Base-by-base conservation (phyloP, 352 stramenopile species). In the Globisporangium paroecandrum region DNA sequence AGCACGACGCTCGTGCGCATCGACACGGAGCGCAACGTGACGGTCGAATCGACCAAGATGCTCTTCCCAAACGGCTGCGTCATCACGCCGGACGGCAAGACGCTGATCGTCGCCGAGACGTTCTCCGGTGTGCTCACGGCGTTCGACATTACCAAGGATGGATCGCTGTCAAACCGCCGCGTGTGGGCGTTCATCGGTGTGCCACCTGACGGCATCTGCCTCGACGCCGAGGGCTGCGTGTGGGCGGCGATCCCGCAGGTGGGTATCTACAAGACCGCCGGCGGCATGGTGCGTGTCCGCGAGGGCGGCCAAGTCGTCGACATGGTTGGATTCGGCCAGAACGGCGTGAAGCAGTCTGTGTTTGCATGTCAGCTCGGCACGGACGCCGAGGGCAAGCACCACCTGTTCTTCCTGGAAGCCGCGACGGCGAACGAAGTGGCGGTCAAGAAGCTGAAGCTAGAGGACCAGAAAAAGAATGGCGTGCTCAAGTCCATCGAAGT, bases 31-130 rank as follows among this genome's bases (percentile, higher is more conserved):
- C 64, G 63, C 18, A 59, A 57, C 15, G 69, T 88, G 24, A 76
- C 77, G 0, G 82, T 92, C 25, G 81, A 89, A 25, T 71, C 84
- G 0, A 87, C 73, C 8, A 73, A 76, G 4, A 69, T 92, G 58
- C 73, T 92, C 59, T 92, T 90, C 53, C 84, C 84, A n/a, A 92
- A 92, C 59, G 84, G 84, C 12, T 71, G 71, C 25, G 82, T 92
- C 13, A 87, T 90, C 67, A 90, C 84, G 0, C 81, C 84, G 0
- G 84, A 92, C 54, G 82, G 81, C 41, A 90, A 84, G 73, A 92
- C 82, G 53, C 65, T 92, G 34, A 90, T 92, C 69, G 71, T 84
- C 6, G 82, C 74, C 27, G 84, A 92, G 71, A 90, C 84, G 20
- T 90, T 90, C 65, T 62, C 72, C 20, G 75, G 70, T 0, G 24